These are phyloP conservation scores for Alternaria solani DNA, from an alignment of 2,329 filamentous ascomycete genomes.

Conservation along the genomic window DNA sequence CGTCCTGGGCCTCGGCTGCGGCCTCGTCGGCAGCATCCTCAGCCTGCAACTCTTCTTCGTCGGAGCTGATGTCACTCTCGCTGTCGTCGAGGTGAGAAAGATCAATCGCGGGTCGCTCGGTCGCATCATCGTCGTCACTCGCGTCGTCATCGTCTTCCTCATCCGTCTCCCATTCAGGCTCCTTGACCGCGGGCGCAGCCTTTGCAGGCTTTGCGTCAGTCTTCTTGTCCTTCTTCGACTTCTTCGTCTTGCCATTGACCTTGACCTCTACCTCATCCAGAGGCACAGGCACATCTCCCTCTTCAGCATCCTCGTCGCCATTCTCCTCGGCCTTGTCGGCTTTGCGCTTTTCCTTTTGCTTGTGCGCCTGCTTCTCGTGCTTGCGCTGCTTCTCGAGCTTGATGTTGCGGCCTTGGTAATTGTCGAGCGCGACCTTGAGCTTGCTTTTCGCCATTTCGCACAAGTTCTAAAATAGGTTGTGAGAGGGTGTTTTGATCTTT, in stretches of 20 bases:
- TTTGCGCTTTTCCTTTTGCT: slow-evolving; percentile 17
- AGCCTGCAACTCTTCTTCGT: slow-evolving; percentile 41
- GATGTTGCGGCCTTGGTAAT: slow-evolving; percentile 70
- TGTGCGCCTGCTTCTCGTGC: slow-evolving; percentile 20
- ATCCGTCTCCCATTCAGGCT: slow-evolving; percentile 44
- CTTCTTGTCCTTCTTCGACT: slow-evolving; percentile 44
- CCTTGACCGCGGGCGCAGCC: slow-evolving; percentile 31
- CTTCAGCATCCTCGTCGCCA: slow-evolving; percentile 30
- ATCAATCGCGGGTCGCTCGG: slow-evolving; percentile 32
- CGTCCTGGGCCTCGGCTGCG: slow-evolving; percentile 37
- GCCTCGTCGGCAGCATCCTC: slow-evolving; percentile 40
- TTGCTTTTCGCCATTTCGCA: slow-evolving; percentile 58
- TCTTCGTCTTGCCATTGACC: slow-evolving; percentile 43
- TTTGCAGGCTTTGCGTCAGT: slow-evolving; percentile 38
- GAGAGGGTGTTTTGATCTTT: neutral
- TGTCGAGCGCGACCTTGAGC: slow-evolving; percentile 66
- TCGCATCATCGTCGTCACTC: slow-evolving; percentile 44
- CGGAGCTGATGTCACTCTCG: slow-evolving; percentile 52
- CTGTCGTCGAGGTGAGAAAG: slow-evolving; percentile 50
- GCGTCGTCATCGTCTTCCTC: slow-evolving; percentile 52
- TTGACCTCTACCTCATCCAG: slow-evolving; percentile 41
- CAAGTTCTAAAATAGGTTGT: neutral
- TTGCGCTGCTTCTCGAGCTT: slow-evolving; percentile 71
- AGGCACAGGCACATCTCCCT: slow-evolving; percentile 39
- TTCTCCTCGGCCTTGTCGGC: slow-evolving; percentile 16